Percentiles rank a stretch among this genome's conserved stretches.
phyloP scores from a whole-genome alignment of 352 stramenopile genomes.

The Phytopythium delawarense region DNA sequence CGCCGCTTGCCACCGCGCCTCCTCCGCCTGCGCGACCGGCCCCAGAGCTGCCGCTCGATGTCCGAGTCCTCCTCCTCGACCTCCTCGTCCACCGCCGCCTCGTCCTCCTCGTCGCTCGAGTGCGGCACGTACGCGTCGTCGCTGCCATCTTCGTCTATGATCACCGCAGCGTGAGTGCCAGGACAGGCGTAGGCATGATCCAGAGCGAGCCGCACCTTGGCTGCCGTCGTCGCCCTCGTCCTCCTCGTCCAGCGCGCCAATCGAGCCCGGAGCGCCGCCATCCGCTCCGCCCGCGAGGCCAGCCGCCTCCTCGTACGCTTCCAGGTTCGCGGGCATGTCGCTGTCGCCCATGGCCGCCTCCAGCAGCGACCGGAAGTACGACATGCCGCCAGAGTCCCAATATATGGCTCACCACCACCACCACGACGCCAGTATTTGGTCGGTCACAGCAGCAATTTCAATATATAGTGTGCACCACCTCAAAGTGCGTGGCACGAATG shows the following conservation, averaged over 20 bases:
- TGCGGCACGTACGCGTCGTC: conserved; percentile 57
- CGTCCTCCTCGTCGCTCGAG: conserved; percentile 64
- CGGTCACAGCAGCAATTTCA: too few relatives aligned
- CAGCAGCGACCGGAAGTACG: conserved; percentile 79
- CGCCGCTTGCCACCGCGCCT: conserved; percentile 27
- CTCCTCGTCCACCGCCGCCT: conserved; percentile 43
- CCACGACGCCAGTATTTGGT: neutral
- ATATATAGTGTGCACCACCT: too few relatives aligned
- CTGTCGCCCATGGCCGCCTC: conserved; percentile 75
- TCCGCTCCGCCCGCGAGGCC: conserved; percentile 13
- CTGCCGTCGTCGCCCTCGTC: conserved; percentile 7
- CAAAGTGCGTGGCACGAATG: conserved; percentile 1
- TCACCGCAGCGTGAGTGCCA: neutral
- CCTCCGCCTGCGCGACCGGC: conserved; percentile 59
- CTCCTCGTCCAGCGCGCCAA: conserved; percentile 24
- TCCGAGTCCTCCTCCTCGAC: conserved; percentile 76
- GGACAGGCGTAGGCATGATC: neutral
- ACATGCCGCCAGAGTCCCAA: conserved; percentile 30
- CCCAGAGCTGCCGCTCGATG: conserved; percentile 79
- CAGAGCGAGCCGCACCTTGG: neutral
- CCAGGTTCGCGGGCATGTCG: conserved; percentile 40
- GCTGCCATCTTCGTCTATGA: conserved; percentile 27
- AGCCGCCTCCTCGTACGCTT: conserved; percentile 36
- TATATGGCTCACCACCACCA: too few relatives aligned
- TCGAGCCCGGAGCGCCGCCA: conserved; percentile 14